Base-by-base conservation (phyloP, 2,329 filamentous ascomycete genomes). In the Aspergillus terreus region DNA sequence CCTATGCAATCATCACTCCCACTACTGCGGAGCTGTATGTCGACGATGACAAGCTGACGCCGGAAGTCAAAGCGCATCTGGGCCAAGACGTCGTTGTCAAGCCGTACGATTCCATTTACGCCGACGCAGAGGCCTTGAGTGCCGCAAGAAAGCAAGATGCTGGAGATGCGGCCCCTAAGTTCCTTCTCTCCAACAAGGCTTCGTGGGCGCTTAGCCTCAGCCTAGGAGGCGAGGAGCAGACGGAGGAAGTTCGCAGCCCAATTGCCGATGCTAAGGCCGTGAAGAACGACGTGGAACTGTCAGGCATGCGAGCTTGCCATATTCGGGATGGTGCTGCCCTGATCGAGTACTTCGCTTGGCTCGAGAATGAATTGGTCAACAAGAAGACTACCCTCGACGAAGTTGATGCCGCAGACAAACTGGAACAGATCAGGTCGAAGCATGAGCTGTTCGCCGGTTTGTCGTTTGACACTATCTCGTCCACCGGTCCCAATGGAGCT, bases 401-500 rank as follows among this genome's bases (percentile, higher is more conserved):
- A 69, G 90, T 96, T 2, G 80, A 89, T 59, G 94, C 83, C n/a
- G 91, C 92, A 14, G 90, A 96, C 68, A 95, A 95, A 73, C 80
- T 99, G 2, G 90, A 96, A 69, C 79, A 71, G 50, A 73, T 74
- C 50, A 70, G 74, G 41, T 76, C 76, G 33, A 83, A 83, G 64
- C 79, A 84, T 51, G 76, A 91, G 52, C 78, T 88, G 57, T 99
- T 92, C 68, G 89, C 89, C 46, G 94, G 94, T 5, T 79, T 97
- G 14, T 96, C 92, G 0, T 99, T 99, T 65, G 85, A 91, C 59
- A 97, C 94, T 2, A 99, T 99, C 55, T 97, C 92, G 0, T 95
- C 92, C 0, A 96, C 91, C 0, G 94, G 94, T 2, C 76, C 92
- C 2, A 96, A 94, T 68, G 94, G 91, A 52, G 94, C 94, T 4